Percentiles rank a stretch among this genome's conserved stretches.
phyloP scores from a whole-genome alignment of 306 rosid species.

The Oemleria cerasiformis region DNA sequence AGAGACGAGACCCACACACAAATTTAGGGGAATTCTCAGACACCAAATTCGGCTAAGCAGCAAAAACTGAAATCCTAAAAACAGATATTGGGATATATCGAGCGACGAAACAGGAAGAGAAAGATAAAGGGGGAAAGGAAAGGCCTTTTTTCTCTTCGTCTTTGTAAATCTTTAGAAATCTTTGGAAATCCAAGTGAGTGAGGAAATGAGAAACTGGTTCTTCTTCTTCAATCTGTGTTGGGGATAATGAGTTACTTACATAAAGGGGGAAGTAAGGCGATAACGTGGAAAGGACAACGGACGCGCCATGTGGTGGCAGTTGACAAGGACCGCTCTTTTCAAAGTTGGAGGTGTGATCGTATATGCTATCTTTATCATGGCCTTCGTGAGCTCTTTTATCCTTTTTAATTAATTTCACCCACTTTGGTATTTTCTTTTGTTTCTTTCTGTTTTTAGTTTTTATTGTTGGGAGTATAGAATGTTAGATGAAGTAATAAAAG shows the following conservation, averaged over 20 bases:
- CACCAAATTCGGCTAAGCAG: slow-evolving; percentile 1
- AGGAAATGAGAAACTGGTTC: neutral
- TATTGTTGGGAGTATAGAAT: neutral
- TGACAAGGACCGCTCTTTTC: neutral
- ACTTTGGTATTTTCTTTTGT: neutral
- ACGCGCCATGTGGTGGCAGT: slow-evolving; percentile 19
- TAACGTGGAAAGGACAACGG: neutral
- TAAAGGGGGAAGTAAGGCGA: neutral
- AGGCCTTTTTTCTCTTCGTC: neutral
- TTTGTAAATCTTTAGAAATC: neutral
- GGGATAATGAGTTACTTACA: neutral
- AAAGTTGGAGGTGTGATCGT: neutral
- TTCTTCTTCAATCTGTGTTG: neutral
- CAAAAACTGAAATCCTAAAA: slow-evolving; percentile 1
- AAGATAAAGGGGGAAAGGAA: neutral
- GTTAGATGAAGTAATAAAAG: neutral
- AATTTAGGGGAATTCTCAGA: no score
- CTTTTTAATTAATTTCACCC: neutral
- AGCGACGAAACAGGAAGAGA: neutral
- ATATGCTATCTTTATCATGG: neutral
- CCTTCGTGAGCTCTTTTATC: neutral
- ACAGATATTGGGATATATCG: neutral
- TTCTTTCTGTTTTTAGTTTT: neutral
- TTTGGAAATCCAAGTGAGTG: neutral
- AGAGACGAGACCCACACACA: neutral